phyloP scores from a whole-genome alignment of 495 filamentous ascomycete genomes.

The Podospora appendiculata region DNA sequence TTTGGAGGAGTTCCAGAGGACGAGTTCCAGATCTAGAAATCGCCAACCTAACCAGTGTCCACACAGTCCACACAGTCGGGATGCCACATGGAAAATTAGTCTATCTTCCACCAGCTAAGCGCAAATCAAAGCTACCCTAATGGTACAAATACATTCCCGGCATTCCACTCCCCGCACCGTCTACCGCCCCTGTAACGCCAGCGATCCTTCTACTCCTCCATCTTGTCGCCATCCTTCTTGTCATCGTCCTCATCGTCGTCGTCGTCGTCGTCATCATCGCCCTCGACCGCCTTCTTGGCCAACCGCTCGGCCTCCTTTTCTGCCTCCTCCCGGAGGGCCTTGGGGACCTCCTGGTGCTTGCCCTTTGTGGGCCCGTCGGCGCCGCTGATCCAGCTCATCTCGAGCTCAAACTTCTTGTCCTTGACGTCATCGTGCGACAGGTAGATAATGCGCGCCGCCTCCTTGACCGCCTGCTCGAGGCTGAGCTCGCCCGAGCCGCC shows the following conservation, averaged over 20 bases:
- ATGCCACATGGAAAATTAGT: slow-evolving; percentile 10
- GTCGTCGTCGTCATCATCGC: slow-evolving; percentile 47
- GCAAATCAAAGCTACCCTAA: background rate
- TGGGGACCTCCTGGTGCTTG: slow-evolving; percentile 84
- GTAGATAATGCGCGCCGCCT: slow-evolving; percentile 94
- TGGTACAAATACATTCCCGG: slow-evolving; percentile 10
- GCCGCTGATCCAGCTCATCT: slow-evolving; percentile 96
- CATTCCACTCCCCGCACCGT: background rate
- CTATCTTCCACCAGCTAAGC: slow-evolving; percentile 9
- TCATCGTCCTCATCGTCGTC: slow-evolving; percentile 58
- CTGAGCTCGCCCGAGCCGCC: slow-evolving; percentile 53
- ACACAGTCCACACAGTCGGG: background rate
- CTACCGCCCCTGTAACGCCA: background rate
- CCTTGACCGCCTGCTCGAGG: slow-evolving; percentile 82
- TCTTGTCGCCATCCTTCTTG: slow-evolving; percentile 54
- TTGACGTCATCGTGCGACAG: slow-evolving; percentile 93
- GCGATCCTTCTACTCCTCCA: slow-evolving; percentile 56
- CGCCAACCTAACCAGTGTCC: background rate
- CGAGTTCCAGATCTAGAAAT: too few relatives aligned
- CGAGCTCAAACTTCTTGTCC: slow-evolving; percentile 97
- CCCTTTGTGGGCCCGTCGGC: slow-evolving; percentile 81
- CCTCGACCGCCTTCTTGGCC: slow-evolving; percentile 68
- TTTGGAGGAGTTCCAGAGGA: too few relatives aligned
- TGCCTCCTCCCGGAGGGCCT: slow-evolving; percentile 80
- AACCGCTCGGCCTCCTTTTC: slow-evolving; percentile 78